Base-by-base conservation (phyloP, 495 filamentous ascomycete genomes). In the Cetradonia linearis region DNA sequence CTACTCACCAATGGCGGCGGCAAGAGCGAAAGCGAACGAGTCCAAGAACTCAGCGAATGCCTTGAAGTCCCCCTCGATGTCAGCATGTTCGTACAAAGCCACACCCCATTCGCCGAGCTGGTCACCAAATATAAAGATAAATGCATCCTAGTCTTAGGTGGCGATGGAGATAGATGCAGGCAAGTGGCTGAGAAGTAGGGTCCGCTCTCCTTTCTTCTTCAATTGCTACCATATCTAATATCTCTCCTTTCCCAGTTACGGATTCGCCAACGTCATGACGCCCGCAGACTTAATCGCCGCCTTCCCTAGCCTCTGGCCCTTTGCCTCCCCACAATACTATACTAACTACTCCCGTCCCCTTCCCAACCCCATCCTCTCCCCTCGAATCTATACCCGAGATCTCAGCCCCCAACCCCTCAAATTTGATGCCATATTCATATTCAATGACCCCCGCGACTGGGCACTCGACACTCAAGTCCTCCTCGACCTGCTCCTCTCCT, bases 361-460 rank as follows among this genome's bases (percentile, higher is more conserved):
- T n/a, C 72, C 74, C 25, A 70, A 74, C 53, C 49, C 58, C 23
- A 53, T 46, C 53, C 55, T 61, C 27, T 46, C 55, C 1, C 67
- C 70, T 33, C 68, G 68, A 8, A 55, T 70, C 16, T 69, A 76
- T 61, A 64, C 69, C 0, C 67, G 58, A 18, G 66, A 77, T 31
- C 77, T 76, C 0, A 63, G 69, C 0, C 73, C 72, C 18, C 28
- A 11, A 7, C 73, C 78, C 36, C 74, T 90, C 42, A 86, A 88
- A 62, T 82, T 96, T 65, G 85, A 88, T 68, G 89, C 91, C 20
- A 81, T 98, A 52, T 83, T 96, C 68, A 84, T 96, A 36, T 95
- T 86, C 75, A 89, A 92, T 70, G 89, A 95, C 71, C 88, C 93
- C 13, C 81, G 93, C 30, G 92, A 96, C 76, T 96, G 92, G 91